Base-by-base conservation (phyloP, 202 grass and related monocot species). In the Zoysia matrella region DNA sequence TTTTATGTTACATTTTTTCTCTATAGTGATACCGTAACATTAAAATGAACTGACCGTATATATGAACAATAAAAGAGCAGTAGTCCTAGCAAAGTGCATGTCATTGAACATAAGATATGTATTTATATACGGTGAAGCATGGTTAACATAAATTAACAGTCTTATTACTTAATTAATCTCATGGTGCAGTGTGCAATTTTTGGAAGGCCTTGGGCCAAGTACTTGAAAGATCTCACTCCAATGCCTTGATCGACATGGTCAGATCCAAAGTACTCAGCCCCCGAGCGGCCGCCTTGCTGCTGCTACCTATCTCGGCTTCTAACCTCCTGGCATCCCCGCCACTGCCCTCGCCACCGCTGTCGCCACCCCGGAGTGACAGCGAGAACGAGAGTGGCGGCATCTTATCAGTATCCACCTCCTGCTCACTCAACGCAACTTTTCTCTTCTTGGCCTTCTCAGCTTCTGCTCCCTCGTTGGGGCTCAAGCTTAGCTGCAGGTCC, bases 191-290 rank as follows among this genome's bases (percentile, higher is more conserved):
- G 82, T 79, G 82, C 82, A 86, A 77, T 2, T 82, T 88, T 87
- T 88, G 75, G 78, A 88, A 94, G 90, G 76, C 97, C 93, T 94
- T 92, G 93, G 71, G 84, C 92, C 89, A 87, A 97, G 97, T 99
- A 99, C 97, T 99, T 99, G 91, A 97, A 99, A 94, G 93, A 99
- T 99, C 97, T 99, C 97, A 99, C 97, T 99, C 97, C 93, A 94
- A 92, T 94, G 93, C 89, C 88, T 76, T 92, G 68, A 99, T 97
- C 60, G 97, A 96, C 97, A 99, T 99, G 97, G 97, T 99, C 84
- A 99, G 97, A 97, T 99, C 97, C 90, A 99, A 97, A 96, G 93
- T 99, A 97, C 91, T 97, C 89, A 86, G 79, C 82, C 93, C 93
- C 97, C 85, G 64, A 85, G 87, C 83, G 93, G 97, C 91, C 91